Evolutionary conservation across 345 rosid genomes (phyloP), one percentile per base, ranked within the genome.

Genomic region (Cardiospermum halicacabum): DNA sequence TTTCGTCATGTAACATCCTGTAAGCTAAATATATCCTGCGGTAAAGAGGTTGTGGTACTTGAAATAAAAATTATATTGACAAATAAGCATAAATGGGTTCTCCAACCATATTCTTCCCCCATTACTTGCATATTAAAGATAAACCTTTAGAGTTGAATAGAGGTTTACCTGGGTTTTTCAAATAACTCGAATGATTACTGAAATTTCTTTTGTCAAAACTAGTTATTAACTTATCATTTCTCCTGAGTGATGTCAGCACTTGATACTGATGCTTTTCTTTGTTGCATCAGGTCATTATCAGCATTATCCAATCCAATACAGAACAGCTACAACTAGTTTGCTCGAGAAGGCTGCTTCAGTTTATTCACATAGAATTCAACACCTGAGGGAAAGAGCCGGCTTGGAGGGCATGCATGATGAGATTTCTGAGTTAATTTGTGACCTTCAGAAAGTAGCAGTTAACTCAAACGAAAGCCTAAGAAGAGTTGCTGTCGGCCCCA

Each of bases 371-470:
- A 81, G 82, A 78, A 75, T 85, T 66, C 91, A 78, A 42, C 82
- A 70, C 67, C 85, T 84, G 0, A 70, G 86, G 69, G 91, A 88
- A 48, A 79, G 81, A 72, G 73, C 77, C 59, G 80, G 74, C 59
- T 34, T 75, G 58, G 79, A 76, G 60, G 68, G 76, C 10, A 72
- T 75, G 48, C 80, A 74, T 36, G 96, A 90, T 9, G 89, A 84
- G 76, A 89, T 85, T 61, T 87, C 96, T 1, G 88, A 89, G 72
- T 59, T 94, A 73, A 83, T 94, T 53, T 91, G 86, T 22, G 84
- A 84, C 69, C 95, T 94, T 51, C 97, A 89, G 69, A 81, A 86
- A 30, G 99, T 78, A n/a, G 96, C 99, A 11, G 95, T 86, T 61
- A 77, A 78, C 75, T 94, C 99, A 60, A 91, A 91, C 79, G 84